A percentile compares a stretch with the other conserved stretches of the same genome.
Evolutionary conservation across 192 early-diverging fungal species (phyloP).

Genomic region (Gryganskiella cystojenkinii): DNA sequence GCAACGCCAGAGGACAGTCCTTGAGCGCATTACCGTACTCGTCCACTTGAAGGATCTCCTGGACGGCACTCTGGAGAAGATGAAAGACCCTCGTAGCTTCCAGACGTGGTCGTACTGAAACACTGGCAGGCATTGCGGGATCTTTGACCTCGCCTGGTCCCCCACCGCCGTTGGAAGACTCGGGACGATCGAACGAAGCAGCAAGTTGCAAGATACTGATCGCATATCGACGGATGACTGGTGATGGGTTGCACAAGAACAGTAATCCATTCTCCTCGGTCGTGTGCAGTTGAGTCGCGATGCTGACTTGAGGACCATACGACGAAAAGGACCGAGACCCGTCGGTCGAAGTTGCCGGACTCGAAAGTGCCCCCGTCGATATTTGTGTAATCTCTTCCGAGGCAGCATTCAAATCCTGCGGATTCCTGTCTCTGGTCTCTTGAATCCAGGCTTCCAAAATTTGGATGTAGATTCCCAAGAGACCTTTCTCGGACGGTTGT

Average conservation of each 20-base stretch:
- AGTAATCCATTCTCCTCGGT: conserved; percentile 81
- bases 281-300: conserved; percentile 67
- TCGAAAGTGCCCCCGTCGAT: conserved; percentile 19
- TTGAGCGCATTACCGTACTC: conserved; percentile 57
- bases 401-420: conserved; percentile 22
- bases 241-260: conserved; percentile 70
- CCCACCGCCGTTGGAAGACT: not conserved
- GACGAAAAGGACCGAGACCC: conserved; percentile 45
- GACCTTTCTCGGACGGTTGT: conserved; percentile 52
- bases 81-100: conserved; percentile 35
- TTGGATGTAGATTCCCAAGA: conserved; percentile 75
- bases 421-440: conserved; percentile 45
- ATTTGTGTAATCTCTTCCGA: not conserved
- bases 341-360: conserved; percentile 40
- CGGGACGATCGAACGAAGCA: conserved; percentile 59
- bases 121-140: conserved; percentile 23
- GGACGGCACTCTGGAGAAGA: conserved; percentile 47
- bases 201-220: conserved; percentile 68
- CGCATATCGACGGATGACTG: conserved; percentile 68
- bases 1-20: conserved; percentile 52
- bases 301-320: conserved; percentile 47
- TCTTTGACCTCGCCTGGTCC: conserved; percentile 26
- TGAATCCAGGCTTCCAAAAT: conserved; percentile 67
- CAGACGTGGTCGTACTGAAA: conserved; percentile 24
- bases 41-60: conserved; percentile 63